phyloP scores from a whole-genome alignment of 2,329 filamentous ascomycete genomes.

The Talaromyces sp. region DNA sequence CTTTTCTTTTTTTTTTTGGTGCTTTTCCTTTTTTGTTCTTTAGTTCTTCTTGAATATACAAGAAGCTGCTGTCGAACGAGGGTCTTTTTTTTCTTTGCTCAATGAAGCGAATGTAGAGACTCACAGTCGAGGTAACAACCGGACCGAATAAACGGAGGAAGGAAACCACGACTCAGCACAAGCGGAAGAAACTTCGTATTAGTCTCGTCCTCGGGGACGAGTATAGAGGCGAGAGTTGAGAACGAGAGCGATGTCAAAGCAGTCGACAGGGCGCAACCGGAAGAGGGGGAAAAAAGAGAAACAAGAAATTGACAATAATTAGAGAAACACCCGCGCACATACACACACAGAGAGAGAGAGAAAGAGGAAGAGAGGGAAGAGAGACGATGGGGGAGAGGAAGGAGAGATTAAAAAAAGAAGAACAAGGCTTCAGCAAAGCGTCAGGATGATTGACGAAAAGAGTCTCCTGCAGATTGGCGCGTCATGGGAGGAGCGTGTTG shows the following conservation, averaged over 20 bases:
- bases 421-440: background rate
- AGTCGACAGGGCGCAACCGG: background rate
- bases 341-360: background rate
- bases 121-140: background rate
- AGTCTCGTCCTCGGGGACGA: background rate
- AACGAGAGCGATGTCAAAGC: background rate
- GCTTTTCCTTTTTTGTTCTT: background rate
- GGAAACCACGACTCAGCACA: background rate
- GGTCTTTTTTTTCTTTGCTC: background rate
- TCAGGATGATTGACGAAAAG: slow-evolving; percentile 28
- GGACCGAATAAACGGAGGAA: background rate
- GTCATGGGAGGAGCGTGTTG: slow-evolving; percentile 30
- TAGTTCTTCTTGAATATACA: background rate
- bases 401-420: slow-evolving; percentile 12
- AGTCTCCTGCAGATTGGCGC: slow-evolving; percentile 37
- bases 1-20: background rate
- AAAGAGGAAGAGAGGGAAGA: background rate
- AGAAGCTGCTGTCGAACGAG: background rate
- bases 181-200: background rate
- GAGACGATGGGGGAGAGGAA: slow-evolving; percentile 2
- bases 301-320: background rate
- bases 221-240: background rate
- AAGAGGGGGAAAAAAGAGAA: background rate
- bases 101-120: background rate
- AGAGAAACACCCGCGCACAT: background rate